Evolutionary conservation across 2,329 filamentous ascomycete genomes (phyloP), one percentile per base, ranked within the genome.

Genomic region (Malbranchea cinnamomea): DNA sequence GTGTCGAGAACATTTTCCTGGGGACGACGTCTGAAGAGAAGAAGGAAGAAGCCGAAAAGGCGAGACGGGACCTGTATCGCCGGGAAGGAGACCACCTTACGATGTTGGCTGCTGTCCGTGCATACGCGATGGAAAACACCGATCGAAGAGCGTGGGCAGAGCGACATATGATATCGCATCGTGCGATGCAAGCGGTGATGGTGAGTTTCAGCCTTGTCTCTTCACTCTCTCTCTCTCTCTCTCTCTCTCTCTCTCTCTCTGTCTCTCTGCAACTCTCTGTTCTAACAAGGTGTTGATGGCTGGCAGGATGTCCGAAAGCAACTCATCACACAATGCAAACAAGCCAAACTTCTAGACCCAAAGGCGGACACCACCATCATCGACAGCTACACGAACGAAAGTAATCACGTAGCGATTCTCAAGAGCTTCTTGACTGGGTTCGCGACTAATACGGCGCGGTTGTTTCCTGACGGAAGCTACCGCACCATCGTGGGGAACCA

Each of bases 151-250:
- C 57, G 11, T 77, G 72, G 72, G 66, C 68, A 17, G 60, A 67
- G 34, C 57, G 58, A 37, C 68, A 71, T 39, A 59, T 70, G 37
- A 64, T 76, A 7, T 69, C 62, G 2, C 71, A 76, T 40, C 61
- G 71, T 22, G 70, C 71, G 3, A 76, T 77, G 72, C 67, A 71
- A 40, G 67, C 64, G 10, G 70, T 74, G 3, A 72, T 76, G 68
- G 63, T 59, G 43, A 28, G 41, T 40, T 31, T 33, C 19, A 3
- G 3, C 10, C 26, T 13, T 8, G 34, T 11, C 9, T 30, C 9
- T 8, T 18, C 10, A 11, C 17, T 2, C n/a, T 20, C 24, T 15
- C 28, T 21, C 12, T 11, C 2, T 22, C 12, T 20, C 10, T 7
- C 17, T 12, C 15, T 29, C 20, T 8, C 13, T 8, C 13, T 8